Evolutionary conservation across 2,329 filamentous ascomycete species (phyloP), one percentile per base, ranked within the genome.

Genomic region (Sphaceloma murrayae): DNA sequence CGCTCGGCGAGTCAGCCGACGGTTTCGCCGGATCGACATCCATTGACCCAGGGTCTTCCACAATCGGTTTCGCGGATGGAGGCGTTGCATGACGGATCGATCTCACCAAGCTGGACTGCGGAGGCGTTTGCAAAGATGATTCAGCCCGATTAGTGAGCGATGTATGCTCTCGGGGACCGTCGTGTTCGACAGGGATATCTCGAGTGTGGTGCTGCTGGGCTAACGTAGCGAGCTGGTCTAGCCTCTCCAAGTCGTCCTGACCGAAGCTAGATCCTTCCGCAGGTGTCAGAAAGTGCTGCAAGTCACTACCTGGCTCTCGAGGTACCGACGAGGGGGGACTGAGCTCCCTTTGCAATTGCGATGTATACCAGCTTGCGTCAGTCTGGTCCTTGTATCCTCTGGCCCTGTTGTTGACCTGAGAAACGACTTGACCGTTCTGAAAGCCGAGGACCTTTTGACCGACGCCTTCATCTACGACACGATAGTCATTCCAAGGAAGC

Each of bases 401-500:
- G 19, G 69, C 59, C 47, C 72, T 74, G 29, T 69, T 74, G 49
- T 74, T 82, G 1, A 71, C 64, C 54, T 87, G 79, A 45, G 78
- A 84, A 22, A 79, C 65, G 13, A 93, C 68, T 43, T 72, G 77
- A 2, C 78, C 80, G 51, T 72, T 68, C 51, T 65, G 58, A 42
- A 81, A 79, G 3, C 68, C 72, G 11, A 98, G 67, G 1, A 88
- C 73, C 54, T 84, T 86, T 62, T 98, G 91, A 7, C 78, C 76
- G 0, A 80, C 77, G 0, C 86, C 87, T 60, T 94, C 85, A 52
- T 91, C 84, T 3, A 95, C 67, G 1, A 95, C 78, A 21, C 85
- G 77, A 58, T 91, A 98, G 9, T 78, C 70, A 48, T 82, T 73
- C 91, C 93, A 98, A 0, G 89, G 82, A 19, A 96, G 68, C 33